These are phyloP conservation scores for Cytospora mali DNA, from an alignment of 2,329 filamentous ascomycete genomes.

Conservation along the genomic window DNA sequence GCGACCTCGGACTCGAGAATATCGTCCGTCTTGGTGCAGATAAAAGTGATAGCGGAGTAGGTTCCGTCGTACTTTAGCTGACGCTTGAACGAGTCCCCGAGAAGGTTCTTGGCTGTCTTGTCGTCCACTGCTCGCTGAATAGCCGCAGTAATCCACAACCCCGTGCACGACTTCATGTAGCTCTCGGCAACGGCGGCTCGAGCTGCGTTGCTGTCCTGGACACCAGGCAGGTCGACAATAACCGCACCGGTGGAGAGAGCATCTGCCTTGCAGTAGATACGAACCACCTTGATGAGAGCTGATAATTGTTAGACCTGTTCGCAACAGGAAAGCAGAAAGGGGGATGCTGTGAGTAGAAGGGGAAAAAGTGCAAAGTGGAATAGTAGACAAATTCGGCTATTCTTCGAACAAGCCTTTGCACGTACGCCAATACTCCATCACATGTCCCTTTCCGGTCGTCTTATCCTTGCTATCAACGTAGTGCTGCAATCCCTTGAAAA, in stretches of 20 bases:
- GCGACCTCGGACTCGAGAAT: slow-evolving; percentile 46
- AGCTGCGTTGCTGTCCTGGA: slow-evolving; percentile 62
- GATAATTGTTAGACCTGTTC: not conserved
- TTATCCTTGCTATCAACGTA: slow-evolving; percentile 61
- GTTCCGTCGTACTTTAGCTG: slow-evolving; percentile 62
- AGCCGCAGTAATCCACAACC: slow-evolving; percentile 64
- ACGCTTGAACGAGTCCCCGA: slow-evolving; percentile 59
- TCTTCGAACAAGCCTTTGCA: not conserved
- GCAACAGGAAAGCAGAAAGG: not conserved
- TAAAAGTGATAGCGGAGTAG: slow-evolving; percentile 58
- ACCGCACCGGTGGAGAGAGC: slow-evolving; percentile 41
- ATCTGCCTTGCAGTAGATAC: slow-evolving; percentile 39
- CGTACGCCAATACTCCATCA: slow-evolving; percentile 44
- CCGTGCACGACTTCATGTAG: slow-evolving; percentile 63
- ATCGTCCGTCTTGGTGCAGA: slow-evolving; percentile 66
- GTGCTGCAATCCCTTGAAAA: slow-evolving; percentile 49
- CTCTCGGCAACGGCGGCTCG: slow-evolving; percentile 57
- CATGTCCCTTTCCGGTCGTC: slow-evolving; percentile 30
- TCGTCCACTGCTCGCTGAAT: slow-evolving; percentile 64
- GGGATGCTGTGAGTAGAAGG: not conserved
- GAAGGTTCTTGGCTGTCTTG: slow-evolving; percentile 57
- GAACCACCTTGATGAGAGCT: slow-evolving; percentile 54
- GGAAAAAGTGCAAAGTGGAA: not conserved
- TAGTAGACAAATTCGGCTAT: no score
- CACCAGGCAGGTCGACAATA: slow-evolving; percentile 57